These are phyloP conservation scores for Phytophthora crassamura DNA, from an alignment of 352 stramenopile genomes.

Conservation along the genomic window DNA sequence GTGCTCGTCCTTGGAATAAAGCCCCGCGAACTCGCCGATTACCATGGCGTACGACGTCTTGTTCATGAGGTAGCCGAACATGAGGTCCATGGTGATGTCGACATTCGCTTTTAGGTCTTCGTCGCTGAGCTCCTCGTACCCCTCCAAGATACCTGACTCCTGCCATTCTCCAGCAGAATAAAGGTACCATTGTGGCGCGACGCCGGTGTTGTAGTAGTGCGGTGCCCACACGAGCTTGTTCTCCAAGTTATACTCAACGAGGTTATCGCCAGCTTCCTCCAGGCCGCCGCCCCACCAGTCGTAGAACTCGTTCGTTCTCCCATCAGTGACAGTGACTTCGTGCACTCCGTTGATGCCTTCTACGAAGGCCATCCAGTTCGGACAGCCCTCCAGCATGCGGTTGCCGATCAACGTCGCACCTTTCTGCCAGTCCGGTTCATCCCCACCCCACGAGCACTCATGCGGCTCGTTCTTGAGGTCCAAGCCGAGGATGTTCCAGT, in stretches of 20 bases:
- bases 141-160: constrained; percentile 7
- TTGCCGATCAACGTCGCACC: constrained; percentile 62
- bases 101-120: constrained; percentile 48
- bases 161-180: constrained; percentile 27
- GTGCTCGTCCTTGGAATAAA: constrained; percentile 53
- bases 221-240: constrained; percentile 73
- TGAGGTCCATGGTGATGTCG: constrained; percentile 45
- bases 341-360: constrained; percentile 51
- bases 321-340: constrained; percentile 40
- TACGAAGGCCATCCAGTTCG: constrained; percentile 71
- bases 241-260: constrained; percentile 35
- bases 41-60: constrained; percentile 49
- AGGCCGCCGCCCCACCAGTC: constrained; percentile 74
- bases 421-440: constrained; percentile 55
- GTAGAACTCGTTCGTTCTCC: constrained; percentile 46
- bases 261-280: constrained; percentile 35
- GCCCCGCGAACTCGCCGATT: constrained; percentile 57
- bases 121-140: constrained; percentile 50
- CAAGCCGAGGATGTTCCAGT: constrained; percentile 74
- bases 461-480: constrained; percentile 78
- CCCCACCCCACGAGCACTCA: constrained; percentile 53
- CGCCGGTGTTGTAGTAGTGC: constrained; percentile 77
- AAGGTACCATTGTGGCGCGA: constrained; percentile 64
- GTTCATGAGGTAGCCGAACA: constrained; percentile 54
- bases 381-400: constrained; percentile 60